phyloP scores from a whole-genome alignment of 140 eudicot species.

The Bidens hawaiensis region DNA sequence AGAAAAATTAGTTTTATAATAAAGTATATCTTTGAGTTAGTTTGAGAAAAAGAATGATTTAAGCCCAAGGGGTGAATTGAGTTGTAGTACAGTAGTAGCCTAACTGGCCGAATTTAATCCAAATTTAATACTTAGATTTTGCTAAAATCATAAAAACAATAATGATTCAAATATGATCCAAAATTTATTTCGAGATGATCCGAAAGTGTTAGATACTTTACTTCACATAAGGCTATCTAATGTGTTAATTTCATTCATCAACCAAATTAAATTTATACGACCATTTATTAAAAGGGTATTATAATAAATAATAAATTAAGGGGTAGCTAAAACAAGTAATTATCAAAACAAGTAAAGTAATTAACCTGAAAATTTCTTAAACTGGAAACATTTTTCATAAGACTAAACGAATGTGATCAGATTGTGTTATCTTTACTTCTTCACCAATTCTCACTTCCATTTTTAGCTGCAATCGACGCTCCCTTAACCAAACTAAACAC shows the following conservation, averaged over 20 bases:
- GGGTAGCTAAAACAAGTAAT: not conserved
- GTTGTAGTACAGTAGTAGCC: not conserved
- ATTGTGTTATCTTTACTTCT: slow-evolving; percentile 2
- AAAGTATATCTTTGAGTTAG: too few species aligned
- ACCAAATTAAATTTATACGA: too few species aligned
- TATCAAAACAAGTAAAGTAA: not conserved
- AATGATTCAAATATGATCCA: not conserved
- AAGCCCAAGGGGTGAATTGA: too few species aligned
- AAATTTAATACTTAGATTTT: not conserved
- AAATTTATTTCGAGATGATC: not conserved
- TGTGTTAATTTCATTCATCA: not conserved
- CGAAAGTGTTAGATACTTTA: not conserved
- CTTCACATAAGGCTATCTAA: not conserved
- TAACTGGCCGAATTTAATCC: too few species aligned
- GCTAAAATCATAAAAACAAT: not conserved
- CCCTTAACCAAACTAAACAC: not conserved
- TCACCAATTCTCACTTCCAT: not conserved
- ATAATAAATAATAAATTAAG: not conserved
- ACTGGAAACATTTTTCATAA: not conserved
- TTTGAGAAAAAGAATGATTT: too few species aligned
- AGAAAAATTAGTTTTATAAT: too few species aligned
- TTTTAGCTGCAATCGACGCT: too few species aligned
- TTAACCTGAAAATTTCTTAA: not conserved
- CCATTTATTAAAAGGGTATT: not conserved
- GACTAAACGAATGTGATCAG: not conserved